Percentiles rank a stretch among this genome's conserved stretches.
Conservation (phyloP, 768 basidiomycete genomes). For the Botryobasidium botryosum region DNA sequence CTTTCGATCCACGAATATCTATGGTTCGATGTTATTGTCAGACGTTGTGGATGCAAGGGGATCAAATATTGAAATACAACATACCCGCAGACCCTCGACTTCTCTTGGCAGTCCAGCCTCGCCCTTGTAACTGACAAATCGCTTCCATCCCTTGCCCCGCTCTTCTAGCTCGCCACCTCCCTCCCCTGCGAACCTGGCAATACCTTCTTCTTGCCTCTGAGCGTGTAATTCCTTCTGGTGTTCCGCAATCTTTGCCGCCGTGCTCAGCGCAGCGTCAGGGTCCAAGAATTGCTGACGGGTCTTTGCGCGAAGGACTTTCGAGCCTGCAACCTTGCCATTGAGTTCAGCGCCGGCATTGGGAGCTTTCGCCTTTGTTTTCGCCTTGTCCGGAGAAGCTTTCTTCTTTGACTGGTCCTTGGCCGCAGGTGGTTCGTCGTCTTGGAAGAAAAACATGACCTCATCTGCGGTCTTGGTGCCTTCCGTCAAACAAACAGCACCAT, state of each 20-base stretch:
- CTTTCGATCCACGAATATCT: conserved; percentile 89
- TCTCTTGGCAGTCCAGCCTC: conserved; percentile 81
- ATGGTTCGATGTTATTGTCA: conserved; percentile 2
- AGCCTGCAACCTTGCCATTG: conserved; percentile 29
- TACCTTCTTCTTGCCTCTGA: conserved; percentile 57
- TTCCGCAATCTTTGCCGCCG: conserved; percentile 55
- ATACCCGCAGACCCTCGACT: conserved; percentile 60
- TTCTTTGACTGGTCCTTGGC: conserved; percentile 33
- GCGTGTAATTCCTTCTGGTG: conserved; percentile 77
- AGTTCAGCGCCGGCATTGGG: conserved; percentile 11
- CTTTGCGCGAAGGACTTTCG: conserved; percentile 80
- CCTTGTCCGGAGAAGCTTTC: conserved; percentile 4
- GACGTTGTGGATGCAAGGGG: neutral
- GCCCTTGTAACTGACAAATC: conserved; percentile 92
- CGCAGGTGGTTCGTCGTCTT: conserved; percentile 35
- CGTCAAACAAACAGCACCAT: conserved; percentile 53
- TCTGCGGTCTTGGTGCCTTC: conserved; percentile 71
- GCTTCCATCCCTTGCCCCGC: conserved; percentile 86
- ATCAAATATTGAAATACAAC: conserved; percentile 15
- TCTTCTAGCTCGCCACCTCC: conserved; percentile 58
- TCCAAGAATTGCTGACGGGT: conserved; percentile 30
- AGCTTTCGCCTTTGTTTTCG: conserved; percentile 35
- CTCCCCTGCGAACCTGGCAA: conserved; percentile 70
- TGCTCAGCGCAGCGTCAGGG: conserved; percentile 9
- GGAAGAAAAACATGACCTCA: conserved; percentile 70